Evolutionary conservation across 1,284 basidiomycete genomes (phyloP), one percentile per base, ranked within the genome.

Genomic region (Leccinum pallidistipes): DNA sequence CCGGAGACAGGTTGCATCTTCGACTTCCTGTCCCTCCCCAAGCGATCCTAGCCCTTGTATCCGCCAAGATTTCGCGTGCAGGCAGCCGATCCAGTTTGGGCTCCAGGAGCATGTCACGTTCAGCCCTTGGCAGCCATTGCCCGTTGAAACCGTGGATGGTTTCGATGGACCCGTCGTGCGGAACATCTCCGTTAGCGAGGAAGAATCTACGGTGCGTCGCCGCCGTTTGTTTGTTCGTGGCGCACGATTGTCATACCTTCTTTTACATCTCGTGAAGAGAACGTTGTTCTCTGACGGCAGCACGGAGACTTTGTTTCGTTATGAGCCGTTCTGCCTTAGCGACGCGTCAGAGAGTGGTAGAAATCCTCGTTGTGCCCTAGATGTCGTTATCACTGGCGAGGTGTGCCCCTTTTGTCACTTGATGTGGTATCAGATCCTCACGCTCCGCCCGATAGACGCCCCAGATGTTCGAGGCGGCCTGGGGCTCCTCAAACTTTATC

Each of bases 401-500:
- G 74, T 75, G 51, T 57, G 64, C 47, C 59, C 60, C 57, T 62
- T 66, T 61, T 58, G 62, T 67, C 58, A 38, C 14, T 61, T 63
- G 55, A 63, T 64, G 65, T 40, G 58, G 61, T 7, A 64, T 62
- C 10, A 54, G 36, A 36, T 65, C 50, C 70, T 76, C 67, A 76
- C 74, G 68, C 34, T 58, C 49, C 21, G 4, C 16, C 55, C 11
- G 64, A 27, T 51, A 74, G 75, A 77, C 73, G n/a, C 76, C 75
- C 47, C 60, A 14, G 32, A 64, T 59, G 55, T 74, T 68, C 24
- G 72, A 74, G 53, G 63, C 58, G 1, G 76, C 76, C 5, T 77
- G 77, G 77, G 77, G 77, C 1, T 68, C 69, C 12, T 78, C 75
- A 60, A 74, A 71, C 59, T 76, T 82, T 61, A 66, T 79, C 49